A percentile compares a stretch with the other conserved stretches of the same genome.
These are phyloP conservation scores for Fusarium praegraminearum DNA, from an alignment of 2,329 filamentous ascomycete species.

Conservation along the genomic window DNA sequence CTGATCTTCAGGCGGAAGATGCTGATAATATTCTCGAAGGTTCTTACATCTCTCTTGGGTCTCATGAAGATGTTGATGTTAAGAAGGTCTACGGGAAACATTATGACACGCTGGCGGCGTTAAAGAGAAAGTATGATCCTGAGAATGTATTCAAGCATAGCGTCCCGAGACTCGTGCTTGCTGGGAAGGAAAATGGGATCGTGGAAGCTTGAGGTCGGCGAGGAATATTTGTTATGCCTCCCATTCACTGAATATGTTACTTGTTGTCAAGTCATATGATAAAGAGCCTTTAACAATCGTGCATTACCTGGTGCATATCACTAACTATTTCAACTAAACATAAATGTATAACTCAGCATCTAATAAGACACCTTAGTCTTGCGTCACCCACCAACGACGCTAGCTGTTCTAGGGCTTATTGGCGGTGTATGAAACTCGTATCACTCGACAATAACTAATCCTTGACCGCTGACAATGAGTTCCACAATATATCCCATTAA, in stretches of 20 bases:
- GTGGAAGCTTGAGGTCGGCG: background rate
- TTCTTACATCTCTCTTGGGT: slow-evolving; percentile 5
- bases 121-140: slow-evolving; percentile 7
- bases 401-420: background rate
- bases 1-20: background rate
- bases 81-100: slow-evolving; percentile 10
- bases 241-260: background rate
- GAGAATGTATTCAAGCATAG: slow-evolving; percentile 10
- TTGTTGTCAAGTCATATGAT: background rate
- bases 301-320: too few relatives aligned
- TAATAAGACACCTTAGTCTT: background rate
- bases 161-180: background rate
- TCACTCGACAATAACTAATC: background rate
- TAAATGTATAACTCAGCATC: too few relatives aligned
- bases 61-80: background rate
- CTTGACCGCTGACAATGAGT: background rate
- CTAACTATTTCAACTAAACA: too few relatives aligned
- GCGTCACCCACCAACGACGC: too few relatives aligned
- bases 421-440: background rate
- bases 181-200: background rate
- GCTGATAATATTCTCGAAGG: slow-evolving; percentile 3
- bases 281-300: background rate
- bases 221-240: background rate
- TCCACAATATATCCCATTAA: background rate
- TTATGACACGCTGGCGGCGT: background rate